Percentiles rank a stretch among this genome's conserved stretches.
Conservation (phyloP, 805 yeast genomes). For the Clavispora asparagi region DNA sequence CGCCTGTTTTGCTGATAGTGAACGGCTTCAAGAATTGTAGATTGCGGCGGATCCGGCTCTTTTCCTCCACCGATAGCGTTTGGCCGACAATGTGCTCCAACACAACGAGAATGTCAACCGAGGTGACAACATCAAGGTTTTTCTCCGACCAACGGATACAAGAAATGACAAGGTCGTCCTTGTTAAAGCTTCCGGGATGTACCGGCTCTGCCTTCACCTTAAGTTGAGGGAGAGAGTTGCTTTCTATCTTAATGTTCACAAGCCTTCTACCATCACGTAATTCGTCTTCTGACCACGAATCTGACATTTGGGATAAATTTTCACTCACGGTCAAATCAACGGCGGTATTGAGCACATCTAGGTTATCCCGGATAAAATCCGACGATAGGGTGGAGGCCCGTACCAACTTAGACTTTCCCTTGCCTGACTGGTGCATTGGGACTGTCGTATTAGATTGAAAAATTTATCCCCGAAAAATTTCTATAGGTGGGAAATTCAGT, state of each 20-base stretch:
- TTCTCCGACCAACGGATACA: slow-evolving; percentile 56
- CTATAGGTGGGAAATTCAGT: too few species aligned
- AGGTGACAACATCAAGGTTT: slow-evolving; percentile 48
- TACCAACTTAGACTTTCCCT: slow-evolving; percentile 1
- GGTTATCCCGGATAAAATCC: slow-evolving; percentile 12
- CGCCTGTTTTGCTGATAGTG: slow-evolving; percentile 48
- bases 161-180: slow-evolving; percentile 43
- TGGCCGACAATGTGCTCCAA: slow-evolving; percentile 54
- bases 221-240: slow-evolving; percentile 17
- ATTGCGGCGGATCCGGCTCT: slow-evolving; percentile 63
- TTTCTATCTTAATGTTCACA: slow-evolving; percentile 37
- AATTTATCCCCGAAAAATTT: neutral
- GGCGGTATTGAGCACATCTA: slow-evolving; percentile 20
- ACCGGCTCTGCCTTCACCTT: neutral
- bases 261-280: slow-evolving; percentile 39
- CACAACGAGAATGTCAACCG: slow-evolving; percentile 57
- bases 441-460: neutral
- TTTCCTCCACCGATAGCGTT: slow-evolving; percentile 58
- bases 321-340: slow-evolving; percentile 24
- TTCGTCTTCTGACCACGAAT: slow-evolving; percentile 46
- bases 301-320: slow-evolving; percentile 32
- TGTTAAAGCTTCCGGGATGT: slow-evolving; percentile 9
- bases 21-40: slow-evolving; percentile 58
- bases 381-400: slow-evolving; percentile 14
- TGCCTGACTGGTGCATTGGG: neutral